Percentiles rank a stretch among this genome's conserved stretches.
phyloP scores from a whole-genome alignment of 208 protist genomes.

The Trypanosomatidae sp. region DNA sequence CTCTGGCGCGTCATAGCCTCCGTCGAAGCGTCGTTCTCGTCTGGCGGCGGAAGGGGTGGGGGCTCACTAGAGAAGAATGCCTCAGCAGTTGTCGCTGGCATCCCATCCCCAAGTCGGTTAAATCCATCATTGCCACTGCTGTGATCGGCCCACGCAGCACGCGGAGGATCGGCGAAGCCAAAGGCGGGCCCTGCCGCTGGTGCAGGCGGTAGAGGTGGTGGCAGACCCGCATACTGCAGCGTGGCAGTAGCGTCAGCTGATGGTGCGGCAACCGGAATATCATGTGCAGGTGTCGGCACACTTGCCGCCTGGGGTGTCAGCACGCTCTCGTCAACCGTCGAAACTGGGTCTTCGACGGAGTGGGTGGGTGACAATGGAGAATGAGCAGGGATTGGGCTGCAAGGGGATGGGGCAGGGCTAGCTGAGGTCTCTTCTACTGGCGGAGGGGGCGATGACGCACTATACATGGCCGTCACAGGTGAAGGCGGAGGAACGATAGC shows the following conservation, averaged over 20 bases:
- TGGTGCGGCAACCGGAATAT: neutral
- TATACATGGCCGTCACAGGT: neutral
- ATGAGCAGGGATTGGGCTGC: neutral
- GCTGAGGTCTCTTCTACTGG: neutral
- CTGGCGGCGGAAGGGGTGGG: constrained; percentile 17
- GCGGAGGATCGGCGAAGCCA: constrained; percentile 16
- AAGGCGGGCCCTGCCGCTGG: constrained; percentile 1
- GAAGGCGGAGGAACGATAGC: neutral
- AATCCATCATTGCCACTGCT: neutral
- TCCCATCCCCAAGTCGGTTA: neutral
- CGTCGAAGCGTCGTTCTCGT: constrained; percentile 2
- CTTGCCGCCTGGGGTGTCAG: neutral
- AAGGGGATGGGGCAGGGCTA: neutral
- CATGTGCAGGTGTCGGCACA: neutral
- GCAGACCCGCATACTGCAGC: neutral
- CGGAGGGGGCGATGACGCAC: neutral
- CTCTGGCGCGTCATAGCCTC: neutral
- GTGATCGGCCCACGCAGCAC: neutral
- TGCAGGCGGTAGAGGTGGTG: neutral
- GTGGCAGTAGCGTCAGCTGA: neutral
- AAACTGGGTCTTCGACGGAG: neutral
- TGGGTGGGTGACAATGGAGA: neutral
- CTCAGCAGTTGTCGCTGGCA: neutral
- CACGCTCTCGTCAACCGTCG: neutral
- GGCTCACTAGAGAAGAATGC: constrained; percentile 13